Evolutionary conservation across 75 land plant genomes (phyloP), one percentile per base, ranked within the genome.

Genomic region (Sequoia sempervirens): DNA sequence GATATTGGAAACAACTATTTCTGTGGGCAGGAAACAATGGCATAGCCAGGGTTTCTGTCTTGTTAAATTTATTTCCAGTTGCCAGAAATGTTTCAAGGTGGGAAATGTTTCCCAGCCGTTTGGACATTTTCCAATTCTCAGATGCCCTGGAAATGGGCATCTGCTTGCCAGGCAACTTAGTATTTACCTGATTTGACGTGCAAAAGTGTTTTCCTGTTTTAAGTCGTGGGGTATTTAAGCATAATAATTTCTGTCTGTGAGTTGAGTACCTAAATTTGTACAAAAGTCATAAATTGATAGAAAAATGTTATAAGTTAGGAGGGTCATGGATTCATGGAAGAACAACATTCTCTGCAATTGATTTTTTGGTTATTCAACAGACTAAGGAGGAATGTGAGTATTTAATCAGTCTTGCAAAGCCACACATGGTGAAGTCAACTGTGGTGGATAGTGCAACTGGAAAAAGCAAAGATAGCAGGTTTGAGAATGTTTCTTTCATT

Each of bases 391-490:
- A 96, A 82, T 96, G 98, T 80, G 90, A 95, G 36, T 88, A 94
- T 83, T 84, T 96, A 83, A 94, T 96, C 76, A 84, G 84, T 34
- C 85, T 94, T 82, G 96, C 96, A 30, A 92, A 90, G 92, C 98
- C 98, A 54, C 87, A 87, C 85, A 89, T 96, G 94, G 76, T 58
- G 15, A 94, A 92, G 84, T 96, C 98, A 81, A 87, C 96, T 13
- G 98, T 96, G 38, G 92, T 94, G 72, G 96, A 96, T 83, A 92
- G 91, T 66, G 87, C 69, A 69, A 96, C 96, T 54, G 98, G 98
- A 45, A 83, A 89, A 86, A 93, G 92, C 84, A 94, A 90, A 88
- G 92, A 94, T 61, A 96, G 96, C 92, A 93, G 96, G 95, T 96
- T 46, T 85, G 85, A 38, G 9, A 50, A 68, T 36, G 18, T 17